Evolutionary conservation across 2,329 filamentous ascomycete species (phyloP), one percentile per base, ranked within the genome.

Genomic region (Aspergillus pseudoviridinutans): DNA sequence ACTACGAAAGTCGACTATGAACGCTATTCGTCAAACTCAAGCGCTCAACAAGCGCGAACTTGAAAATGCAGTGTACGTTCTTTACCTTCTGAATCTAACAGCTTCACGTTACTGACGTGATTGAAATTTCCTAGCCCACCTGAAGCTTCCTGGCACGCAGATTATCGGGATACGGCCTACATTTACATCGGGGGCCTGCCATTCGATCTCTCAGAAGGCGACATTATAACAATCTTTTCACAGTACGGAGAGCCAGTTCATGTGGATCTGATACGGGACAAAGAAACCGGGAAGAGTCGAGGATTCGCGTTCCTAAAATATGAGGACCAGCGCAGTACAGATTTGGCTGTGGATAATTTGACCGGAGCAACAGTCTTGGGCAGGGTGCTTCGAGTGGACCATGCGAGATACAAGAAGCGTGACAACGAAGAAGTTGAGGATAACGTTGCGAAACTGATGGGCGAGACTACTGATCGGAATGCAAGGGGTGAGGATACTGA

Each of bases 251-350:
- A 97, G 71, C 95, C 95, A 2, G 90, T 92, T 3, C 95, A 93
- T 76, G 82, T 99, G 58, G 95, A 97, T 68, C 85, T 99, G 12
- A 87, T 89, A 50, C 91, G 94, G 69, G 94, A 99, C 80, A 94
- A 94, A 71, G 95, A 97, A 72, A 95, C 92, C 0, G 94, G 94
- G 60, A 97, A 96, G 76, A 95, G 90, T 60, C 89, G 89, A 64
- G 94, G 94, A 0, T 99, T 97, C 71, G 92, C 89, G 2, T 99
- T 95, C 82, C 82, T 99, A 58, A 99, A 99, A 72, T 99, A 97
- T 76, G 94, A 99, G 73, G 93, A 99, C 75, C 94, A 99, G 79
- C 84, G 93, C 65, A 97, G 92, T 76, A 95, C 91, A 61, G 93
- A 97, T 75, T 79, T 99, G 46, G 94, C 95, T 0, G 95, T 99